Evolutionary conservation across 225 moss, liverwort and hornwort genomes (phyloP), one percentile per base, ranked within the genome.

Genomic region (Pleurozium schreberi): DNA sequence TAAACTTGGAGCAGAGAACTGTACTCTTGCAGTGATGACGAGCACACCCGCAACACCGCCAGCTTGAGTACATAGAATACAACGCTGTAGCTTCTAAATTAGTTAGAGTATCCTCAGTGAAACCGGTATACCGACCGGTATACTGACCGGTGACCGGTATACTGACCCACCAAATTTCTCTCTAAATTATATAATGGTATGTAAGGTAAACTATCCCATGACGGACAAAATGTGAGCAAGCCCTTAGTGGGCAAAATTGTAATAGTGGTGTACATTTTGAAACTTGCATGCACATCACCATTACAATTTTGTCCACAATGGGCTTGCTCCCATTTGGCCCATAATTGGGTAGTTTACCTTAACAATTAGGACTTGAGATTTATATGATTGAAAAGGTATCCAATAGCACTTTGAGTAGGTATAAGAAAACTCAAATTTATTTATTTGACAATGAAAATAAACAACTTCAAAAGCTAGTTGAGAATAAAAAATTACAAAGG

Each of bases 391-490:
- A 26, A 43, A 71, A 9, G 28, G 19, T 11, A 19, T 31, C 31
- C 49, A 11, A 49, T 19, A 31, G 18, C 7, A 31, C 19, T 49
- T 49, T 31, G 31, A 75, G 18, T 10, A 49, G 12, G 49, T 75
- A 3, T 4, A 49, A 33, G 12, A 12, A 19, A 49, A 31, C 0
- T 75, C 8, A 19, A 75, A 20, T 33, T 19, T 8, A 20, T 2
- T 8, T 2, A 47, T 47, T 49, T 49, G 12, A 49, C 4, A 12
- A 50, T 34, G 12, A 33, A 34, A 50, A 50, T 12, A 33, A 50
- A 20, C 0, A 2, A 0, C 33, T 50, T 75, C 3, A 20, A 75
- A 34, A 50, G 3, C 5, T 33, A 49, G 0, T 0, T 2, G 33
- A 33, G 33, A 75, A 7, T 19, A 0, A 19, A 1, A 49, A 49